Conservation (phyloP, 1,284 basidiomycete species). For the Gymnopus androsaceus region DNA sequence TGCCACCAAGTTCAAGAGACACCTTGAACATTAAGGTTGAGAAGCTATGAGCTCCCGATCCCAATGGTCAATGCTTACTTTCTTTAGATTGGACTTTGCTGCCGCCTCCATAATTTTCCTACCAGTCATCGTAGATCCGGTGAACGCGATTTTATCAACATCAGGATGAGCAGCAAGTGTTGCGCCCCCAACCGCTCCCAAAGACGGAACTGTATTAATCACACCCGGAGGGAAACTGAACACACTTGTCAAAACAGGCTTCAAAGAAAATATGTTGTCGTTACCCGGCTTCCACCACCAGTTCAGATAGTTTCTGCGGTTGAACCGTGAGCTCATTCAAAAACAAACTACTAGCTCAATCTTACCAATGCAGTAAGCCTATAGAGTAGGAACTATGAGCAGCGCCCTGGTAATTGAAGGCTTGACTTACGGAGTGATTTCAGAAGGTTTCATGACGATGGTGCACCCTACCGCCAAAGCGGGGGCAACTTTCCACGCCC, state of each 20-base stretch:
- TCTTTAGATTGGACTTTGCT: conserved; percentile 92
- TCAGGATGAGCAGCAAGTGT: conserved; percentile 77
- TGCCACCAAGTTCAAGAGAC: conserved; percentile 92
- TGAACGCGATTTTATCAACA: conserved; percentile 86
- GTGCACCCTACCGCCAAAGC: conserved; percentile 88
- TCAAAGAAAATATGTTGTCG: conserved; percentile 11
- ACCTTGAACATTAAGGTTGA: conserved; percentile 50
- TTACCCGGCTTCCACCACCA: conserved; percentile 79
- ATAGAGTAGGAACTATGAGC: too few species aligned
- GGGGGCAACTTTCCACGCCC: conserved; percentile 90
- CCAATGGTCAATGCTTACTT: conserved; percentile 42
- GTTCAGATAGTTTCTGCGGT: conserved; percentile 74
- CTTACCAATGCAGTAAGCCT: neutral
- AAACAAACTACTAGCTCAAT: conserved; percentile 1
- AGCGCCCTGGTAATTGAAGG: too few species aligned
- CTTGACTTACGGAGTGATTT: conserved; percentile 89
- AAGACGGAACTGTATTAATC: conserved; percentile 85
- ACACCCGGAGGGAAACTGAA: conserved; percentile 90
- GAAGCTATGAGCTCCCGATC: conserved; percentile 12
- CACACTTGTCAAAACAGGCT: conserved; percentile 15
- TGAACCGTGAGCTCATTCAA: conserved; percentile 10
- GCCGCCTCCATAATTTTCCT: conserved; percentile 91
- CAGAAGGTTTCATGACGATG: conserved; percentile 91
- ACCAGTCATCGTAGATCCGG: conserved; percentile 86
- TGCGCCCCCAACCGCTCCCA: conserved; percentile 82